These are phyloP conservation scores for Aspergillus wentii DNA, from an alignment of 495 filamentous ascomycete species.

Conservation along the genomic window DNA sequence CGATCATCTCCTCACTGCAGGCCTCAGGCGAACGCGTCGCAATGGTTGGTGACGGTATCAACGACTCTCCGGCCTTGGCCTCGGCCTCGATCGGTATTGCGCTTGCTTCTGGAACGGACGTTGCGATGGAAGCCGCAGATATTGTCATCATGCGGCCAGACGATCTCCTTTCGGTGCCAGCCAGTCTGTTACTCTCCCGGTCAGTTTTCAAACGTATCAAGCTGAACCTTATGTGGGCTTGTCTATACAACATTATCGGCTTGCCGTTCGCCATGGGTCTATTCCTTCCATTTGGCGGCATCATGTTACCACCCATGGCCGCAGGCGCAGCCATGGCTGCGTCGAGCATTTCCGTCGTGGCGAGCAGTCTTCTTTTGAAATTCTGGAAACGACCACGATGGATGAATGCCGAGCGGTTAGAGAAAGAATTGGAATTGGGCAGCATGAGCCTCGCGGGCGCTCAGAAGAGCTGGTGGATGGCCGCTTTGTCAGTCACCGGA, in stretches of 20 bases:
- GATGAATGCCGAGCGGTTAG: constrained; percentile 74
- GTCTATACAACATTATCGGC: constrained; percentile 86
- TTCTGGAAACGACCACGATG: constrained; percentile 83
- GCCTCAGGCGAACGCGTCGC: constrained; percentile 68
- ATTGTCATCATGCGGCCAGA: constrained; percentile 93
- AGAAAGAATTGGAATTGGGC: constrained; percentile 36
- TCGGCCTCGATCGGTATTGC: constrained; percentile 92
- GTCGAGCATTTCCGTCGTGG: constrained; percentile 85
- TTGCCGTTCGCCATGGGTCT: constrained; percentile 94
- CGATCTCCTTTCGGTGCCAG: constrained; percentile 86
- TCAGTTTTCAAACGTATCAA: constrained; percentile 92
- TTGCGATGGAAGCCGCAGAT: constrained; percentile 96
- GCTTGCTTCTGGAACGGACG: constrained; percentile 87
- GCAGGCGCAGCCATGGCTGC: constrained; percentile 93
- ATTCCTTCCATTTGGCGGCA: constrained; percentile 85
- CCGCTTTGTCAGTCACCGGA: constrained; percentile 19
- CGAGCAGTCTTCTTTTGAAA: constrained; percentile 76
- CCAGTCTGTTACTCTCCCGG: constrained; percentile 73
- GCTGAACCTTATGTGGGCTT: constrained; percentile 87
- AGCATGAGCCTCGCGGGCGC: constrained; percentile 5
- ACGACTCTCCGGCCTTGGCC: constrained; percentile 93
- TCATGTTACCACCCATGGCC: constrained; percentile 87
- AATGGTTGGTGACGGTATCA: constrained; percentile 99
- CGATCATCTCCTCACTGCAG: constrained; percentile 75
- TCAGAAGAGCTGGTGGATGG: constrained; percentile 29